Evolutionary conservation across 176 grass and related monocot species (phyloP), one percentile per base, ranked within the genome.

Genomic region (Phoenix dactylifera): DNA sequence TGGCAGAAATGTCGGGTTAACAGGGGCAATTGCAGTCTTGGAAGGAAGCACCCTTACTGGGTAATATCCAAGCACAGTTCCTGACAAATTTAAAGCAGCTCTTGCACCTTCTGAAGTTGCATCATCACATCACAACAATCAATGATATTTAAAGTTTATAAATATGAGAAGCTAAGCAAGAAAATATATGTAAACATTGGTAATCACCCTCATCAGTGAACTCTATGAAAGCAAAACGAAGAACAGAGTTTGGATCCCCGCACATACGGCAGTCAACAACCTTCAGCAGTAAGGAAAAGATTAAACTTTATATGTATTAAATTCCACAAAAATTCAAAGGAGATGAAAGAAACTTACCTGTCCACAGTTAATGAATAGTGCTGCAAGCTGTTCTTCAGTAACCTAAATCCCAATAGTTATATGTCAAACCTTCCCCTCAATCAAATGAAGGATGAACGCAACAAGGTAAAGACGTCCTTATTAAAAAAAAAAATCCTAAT

Each of bases 251-350:
- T 24, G 93, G 93, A 50, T 98, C 93, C 51, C 93, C 93, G 72
- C 93, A 98, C 81, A 98, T 86, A 59, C 93, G 93, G 66, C 93
- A 98, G 49, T 98, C 93, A 72, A 98, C 93, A 73, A 98, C 93
- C 87, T 98, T 76, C 28, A 80, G 18, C 67, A 68, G 50, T 53
- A 39, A 19, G 30, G 50, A 67, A 52, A 52, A 17, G 15, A 30
- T 44, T 44, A 26, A 75, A 74, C 35, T 64, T 59, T 26, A 23
- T 50, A 50, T 32, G 25, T 62, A 48, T 59, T 2, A 56, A 23
- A 68, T 52, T 1, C 58, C 3, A 24, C 22, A 23, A 16, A 51
- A 26, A 49, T 14, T 22, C 14, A 63, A 69, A 35, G 14, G 39
- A 60, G 26, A 26, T 24, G 7, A 79, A 69, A 62, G 9, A 55